Percentiles rank a stretch among this genome's conserved stretches.
Conservation (phyloP, 371 early-diverging fungal genomes). For the Capillidium rhysosporum region DNA sequence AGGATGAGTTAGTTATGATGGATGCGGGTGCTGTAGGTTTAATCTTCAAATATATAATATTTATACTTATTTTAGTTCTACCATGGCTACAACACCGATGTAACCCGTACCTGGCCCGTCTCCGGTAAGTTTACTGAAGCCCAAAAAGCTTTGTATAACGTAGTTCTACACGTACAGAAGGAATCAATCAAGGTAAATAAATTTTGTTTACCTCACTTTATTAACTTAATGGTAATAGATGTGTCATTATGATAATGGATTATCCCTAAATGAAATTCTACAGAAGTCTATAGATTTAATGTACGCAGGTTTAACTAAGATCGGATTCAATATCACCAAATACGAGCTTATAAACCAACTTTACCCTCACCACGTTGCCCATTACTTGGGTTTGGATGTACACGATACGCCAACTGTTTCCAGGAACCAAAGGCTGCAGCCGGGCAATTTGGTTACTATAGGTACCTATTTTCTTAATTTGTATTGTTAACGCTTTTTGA, state of each 20-base stretch:
- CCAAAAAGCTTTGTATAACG: constrained; percentile 69
- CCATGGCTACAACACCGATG: constrained; percentile 73
- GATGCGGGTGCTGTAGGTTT: constrained; percentile 73
- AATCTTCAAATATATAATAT: not conserved
- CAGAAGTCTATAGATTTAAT: constrained; percentile 35
- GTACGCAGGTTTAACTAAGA: constrained; percentile 33
- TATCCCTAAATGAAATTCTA: constrained; percentile 71
- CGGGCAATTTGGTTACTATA: constrained; percentile 83
- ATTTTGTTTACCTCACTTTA: not conserved
- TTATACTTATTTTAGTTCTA: constrained; percentile 30
- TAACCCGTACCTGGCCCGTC: constrained; percentile 89
- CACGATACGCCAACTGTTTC: constrained; percentile 68
- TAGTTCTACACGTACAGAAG: constrained; percentile 67
- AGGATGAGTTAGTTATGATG: constrained; percentile 68
- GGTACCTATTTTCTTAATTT: constrained; percentile 14
- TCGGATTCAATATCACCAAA: constrained; percentile 27
- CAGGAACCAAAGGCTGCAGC: constrained; percentile 40
- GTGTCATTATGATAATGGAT: constrained; percentile 41
- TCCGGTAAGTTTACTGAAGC: constrained; percentile 62
- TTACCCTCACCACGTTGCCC: constrained; percentile 89
- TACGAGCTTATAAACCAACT: constrained; percentile 45
- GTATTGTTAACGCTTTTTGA: not conserved
- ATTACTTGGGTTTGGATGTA: constrained; percentile 87
- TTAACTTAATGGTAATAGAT: constrained; percentile 14
- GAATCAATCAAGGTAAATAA: constrained; percentile 55